A percentile compares a stretch with the other conserved stretches of the same genome.
Conservation (phyloP, 163 green algal species). For the Chlamydomonas reinhardtii region DNA sequence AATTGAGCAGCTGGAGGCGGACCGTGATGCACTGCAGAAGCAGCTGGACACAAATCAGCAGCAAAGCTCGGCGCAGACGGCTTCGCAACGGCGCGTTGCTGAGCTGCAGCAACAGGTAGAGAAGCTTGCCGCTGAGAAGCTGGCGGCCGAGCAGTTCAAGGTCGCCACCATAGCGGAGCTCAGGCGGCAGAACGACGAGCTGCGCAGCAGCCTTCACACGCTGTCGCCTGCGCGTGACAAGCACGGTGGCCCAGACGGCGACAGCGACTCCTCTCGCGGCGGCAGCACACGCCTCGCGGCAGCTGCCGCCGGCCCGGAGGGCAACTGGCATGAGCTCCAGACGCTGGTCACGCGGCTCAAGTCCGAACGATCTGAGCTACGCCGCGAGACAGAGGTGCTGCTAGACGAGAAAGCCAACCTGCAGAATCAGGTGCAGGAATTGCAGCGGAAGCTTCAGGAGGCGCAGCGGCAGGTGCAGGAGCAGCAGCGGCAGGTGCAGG, state of each 20-base stretch:
- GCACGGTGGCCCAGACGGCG: neutral
- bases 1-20: slow-evolving; percentile 21
- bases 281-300: neutral
- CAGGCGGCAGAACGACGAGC: slow-evolving; percentile 35
- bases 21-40: slow-evolving; percentile 5
- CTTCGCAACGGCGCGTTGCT: neutral
- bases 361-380: neutral
- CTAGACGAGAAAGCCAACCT: slow-evolving; percentile 12
- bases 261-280: neutral
- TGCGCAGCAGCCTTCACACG: slow-evolving; percentile 39
- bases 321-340: slow-evolving; percentile 48
- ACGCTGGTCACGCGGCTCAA: slow-evolving; percentile 31
- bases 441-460: neutral
- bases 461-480: no score
- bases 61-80: neutral
- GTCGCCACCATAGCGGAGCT: slow-evolving; percentile 33
- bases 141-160: slow-evolving; percentile 35
- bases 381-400: slow-evolving; percentile 15
- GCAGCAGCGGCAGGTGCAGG: neutral
- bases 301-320: neutral
- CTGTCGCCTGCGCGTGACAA: slow-evolving; percentile 1
- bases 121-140: slow-evolving; percentile 14
- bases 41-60: neutral
- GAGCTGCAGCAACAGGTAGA: slow-evolving; percentile 41
- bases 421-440: neutral